Conservation (phyloP, 768 basidiomycete species). For the Astraeus odoratus region DNA sequence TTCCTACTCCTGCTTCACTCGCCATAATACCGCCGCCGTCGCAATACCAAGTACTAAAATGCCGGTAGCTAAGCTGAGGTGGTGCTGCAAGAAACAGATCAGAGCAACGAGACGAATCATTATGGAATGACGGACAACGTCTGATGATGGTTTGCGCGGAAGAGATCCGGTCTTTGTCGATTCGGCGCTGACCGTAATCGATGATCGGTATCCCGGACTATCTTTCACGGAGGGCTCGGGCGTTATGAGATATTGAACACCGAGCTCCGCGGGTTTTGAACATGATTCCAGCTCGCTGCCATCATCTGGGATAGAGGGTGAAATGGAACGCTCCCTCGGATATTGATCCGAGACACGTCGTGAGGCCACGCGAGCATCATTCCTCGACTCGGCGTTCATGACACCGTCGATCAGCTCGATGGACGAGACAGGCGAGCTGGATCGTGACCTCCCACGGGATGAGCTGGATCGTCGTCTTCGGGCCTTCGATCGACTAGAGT, state of each 20-base stretch:
- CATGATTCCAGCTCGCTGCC: conserved; percentile 23
- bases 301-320: conserved; percentile 23
- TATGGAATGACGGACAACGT: conserved; percentile 24
- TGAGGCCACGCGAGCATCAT: conserved; percentile 14
- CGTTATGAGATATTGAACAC: conserved; percentile 23
- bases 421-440: conserved; percentile 27
- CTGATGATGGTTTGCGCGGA: conserved; percentile 17
- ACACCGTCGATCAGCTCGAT: conserved; percentile 29
- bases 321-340: conserved; percentile 22
- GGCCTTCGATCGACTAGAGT: conserved; percentile 39
- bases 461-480: conserved; percentile 40
- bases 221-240: conserved; percentile 27
- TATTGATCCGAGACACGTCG: conserved; percentile 20
- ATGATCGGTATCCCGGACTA: conserved; percentile 17
- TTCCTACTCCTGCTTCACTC: conserved; percentile 43
- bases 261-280: conserved; percentile 11
- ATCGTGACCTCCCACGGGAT: conserved; percentile 32
- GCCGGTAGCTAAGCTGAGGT: conserved; percentile 41
- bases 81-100: conserved; percentile 23
- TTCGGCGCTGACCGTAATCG: conserved; percentile 7
- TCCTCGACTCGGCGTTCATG: conserved; percentile 12
- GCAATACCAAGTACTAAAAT: conserved; percentile 61
- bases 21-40: conserved; percentile 68
- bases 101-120: conserved; percentile 7
- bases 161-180: conserved; percentile 14